These are phyloP conservation scores for Aspergillus unguis DNA, from an alignment of 2,329 filamentous ascomycete species.

Conservation along the genomic window DNA sequence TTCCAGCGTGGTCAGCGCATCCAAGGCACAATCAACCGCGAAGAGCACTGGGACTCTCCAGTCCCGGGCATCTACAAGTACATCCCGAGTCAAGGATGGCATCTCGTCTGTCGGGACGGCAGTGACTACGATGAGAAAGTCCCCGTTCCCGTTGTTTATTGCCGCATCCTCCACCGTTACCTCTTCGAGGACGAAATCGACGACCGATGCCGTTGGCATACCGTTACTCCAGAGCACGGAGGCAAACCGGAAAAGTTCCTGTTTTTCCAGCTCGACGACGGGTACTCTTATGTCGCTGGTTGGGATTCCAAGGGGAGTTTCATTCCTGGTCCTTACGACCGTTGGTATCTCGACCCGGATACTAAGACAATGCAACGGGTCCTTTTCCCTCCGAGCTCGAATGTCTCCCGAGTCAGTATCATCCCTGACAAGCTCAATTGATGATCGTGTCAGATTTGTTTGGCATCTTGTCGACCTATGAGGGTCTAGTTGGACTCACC, in stretches of 20 bases:
- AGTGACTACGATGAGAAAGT: slow-evolving; percentile 32
- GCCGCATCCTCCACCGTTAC: slow-evolving; percentile 48
- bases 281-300: slow-evolving; percentile 48
- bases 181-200: slow-evolving; percentile 49
- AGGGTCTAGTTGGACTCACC: slow-evolving; percentile 2
- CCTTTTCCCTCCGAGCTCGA: slow-evolving; percentile 32
- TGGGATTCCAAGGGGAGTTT: slow-evolving; percentile 51
- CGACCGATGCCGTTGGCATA: slow-evolving; percentile 44
- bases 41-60: slow-evolving; percentile 49
- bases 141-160: slow-evolving; percentile 44
- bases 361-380: slow-evolving; percentile 35
- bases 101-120: slow-evolving; percentile 43
- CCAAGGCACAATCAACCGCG: slow-evolving; percentile 39
- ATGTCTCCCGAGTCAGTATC: slow-evolving; percentile 36
- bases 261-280: slow-evolving; percentile 52
- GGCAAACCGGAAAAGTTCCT: slow-evolving; percentile 39
- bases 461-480: neutral
- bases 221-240: slow-evolving; percentile 37
- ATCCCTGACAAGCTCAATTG: slow-evolving; percentile 28
- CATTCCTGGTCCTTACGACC: slow-evolving; percentile 50
- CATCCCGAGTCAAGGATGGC: slow-evolving; percentile 50
- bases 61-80: slow-evolving; percentile 50
- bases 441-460: neutral
- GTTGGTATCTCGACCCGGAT: slow-evolving; percentile 46
- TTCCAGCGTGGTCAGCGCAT: slow-evolving; percentile 42